Percentiles rank a stretch among this genome's conserved stretches.
These are phyloP conservation scores for Suhomyces canberraensis DNA, from an alignment of 805 yeast species.

Conservation along the genomic window DNA sequence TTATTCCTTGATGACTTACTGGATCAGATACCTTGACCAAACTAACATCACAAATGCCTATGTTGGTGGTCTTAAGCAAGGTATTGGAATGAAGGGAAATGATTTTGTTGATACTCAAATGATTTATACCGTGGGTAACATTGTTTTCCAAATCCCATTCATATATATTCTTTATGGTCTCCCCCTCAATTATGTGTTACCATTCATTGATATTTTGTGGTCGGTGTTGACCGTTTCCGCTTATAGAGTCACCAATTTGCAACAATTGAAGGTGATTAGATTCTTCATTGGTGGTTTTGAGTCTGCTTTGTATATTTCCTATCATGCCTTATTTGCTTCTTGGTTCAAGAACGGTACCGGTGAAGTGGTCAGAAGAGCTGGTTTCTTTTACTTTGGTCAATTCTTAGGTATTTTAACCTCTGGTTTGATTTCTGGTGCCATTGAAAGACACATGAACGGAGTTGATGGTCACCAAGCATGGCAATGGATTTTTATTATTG, in stretches of 20 bases:
- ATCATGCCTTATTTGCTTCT: slow-evolving; percentile 37
- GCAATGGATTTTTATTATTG: slow-evolving; percentile 27
- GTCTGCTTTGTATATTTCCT: slow-evolving; percentile 9
- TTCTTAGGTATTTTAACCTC: slow-evolving; percentile 28
- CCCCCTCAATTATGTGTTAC: slow-evolving; percentile 20
- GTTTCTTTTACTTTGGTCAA: slow-evolving; percentile 29
- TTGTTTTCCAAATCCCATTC: slow-evolving; percentile 22
- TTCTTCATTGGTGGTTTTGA: slow-evolving; percentile 21
- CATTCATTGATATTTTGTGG: slow-evolving; percentile 19
- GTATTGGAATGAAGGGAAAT: slow-evolving; percentile 17
- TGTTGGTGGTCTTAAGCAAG: slow-evolving; percentile 18
- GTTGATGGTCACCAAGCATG: slow-evolving; percentile 11
- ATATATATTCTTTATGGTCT: slow-evolving; percentile 20
- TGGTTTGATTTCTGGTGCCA: slow-evolving; percentile 24
- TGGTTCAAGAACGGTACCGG: slow-evolving; percentile 44
- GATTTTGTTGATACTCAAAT: slow-evolving; percentile 21
- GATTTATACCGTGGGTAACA: slow-evolving; percentile 20
- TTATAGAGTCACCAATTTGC: slow-evolving; percentile 13
- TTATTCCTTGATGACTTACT: slow-evolving; percentile 22
- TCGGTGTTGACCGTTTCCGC: slow-evolving; percentile 17
- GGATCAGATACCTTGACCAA: slow-evolving; percentile 24
- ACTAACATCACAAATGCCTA: slow-evolving; percentile 22
- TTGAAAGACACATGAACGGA: slow-evolving; percentile 3
- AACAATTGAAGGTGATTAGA: slow-evolving; percentile 18
- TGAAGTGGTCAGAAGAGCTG: slow-evolving; percentile 41